Percentiles rank a stretch among this genome's conserved stretches.
These are phyloP conservation scores for Ogataea corticis DNA, from an alignment of 805 yeast genomes.

Conservation along the genomic window DNA sequence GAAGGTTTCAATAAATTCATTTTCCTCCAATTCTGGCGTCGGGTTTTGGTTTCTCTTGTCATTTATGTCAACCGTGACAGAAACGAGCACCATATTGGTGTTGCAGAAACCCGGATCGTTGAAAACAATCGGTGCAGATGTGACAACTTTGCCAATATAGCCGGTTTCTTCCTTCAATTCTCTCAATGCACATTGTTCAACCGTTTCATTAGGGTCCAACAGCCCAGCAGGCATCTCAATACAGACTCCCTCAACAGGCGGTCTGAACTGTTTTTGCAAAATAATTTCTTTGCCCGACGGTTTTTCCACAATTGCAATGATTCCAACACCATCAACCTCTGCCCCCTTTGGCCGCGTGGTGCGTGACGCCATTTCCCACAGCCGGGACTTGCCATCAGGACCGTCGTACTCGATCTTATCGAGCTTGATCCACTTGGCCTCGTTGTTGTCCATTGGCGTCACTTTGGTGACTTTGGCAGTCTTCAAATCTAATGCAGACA, in stretches of 20 bases:
- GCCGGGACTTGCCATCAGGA: slow-evolving; percentile 66
- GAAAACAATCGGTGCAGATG: slow-evolving; percentile 33
- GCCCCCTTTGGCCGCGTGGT: slow-evolving; percentile 65
- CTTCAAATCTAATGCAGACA: slow-evolving; percentile 21
- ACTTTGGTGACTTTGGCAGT: slow-evolving; percentile 31
- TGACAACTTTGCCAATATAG: slow-evolving; percentile 63
- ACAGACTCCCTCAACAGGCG: slow-evolving; percentile 86
- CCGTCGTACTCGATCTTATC: slow-evolving; percentile 69
- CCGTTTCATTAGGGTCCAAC: slow-evolving; percentile 77
- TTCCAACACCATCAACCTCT: slow-evolving; percentile 87
- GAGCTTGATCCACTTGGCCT: slow-evolving; percentile 68
- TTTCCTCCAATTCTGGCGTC: slow-evolving; percentile 75
- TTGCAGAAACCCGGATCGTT: slow-evolving; percentile 78
- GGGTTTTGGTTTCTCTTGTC: slow-evolving; percentile 71
- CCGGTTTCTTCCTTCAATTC: slow-evolving; percentile 95
- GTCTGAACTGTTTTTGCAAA: slow-evolving; percentile 87
- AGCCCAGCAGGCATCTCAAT: slow-evolving; percentile 96
- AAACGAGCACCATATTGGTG: slow-evolving; percentile 79
- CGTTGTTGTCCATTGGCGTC: slow-evolving; percentile 37
- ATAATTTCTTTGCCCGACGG: slow-evolving; percentile 46
- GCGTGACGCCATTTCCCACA: slow-evolving; percentile 91
- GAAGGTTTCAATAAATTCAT: slow-evolving; percentile 91
- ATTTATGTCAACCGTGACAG: slow-evolving; percentile 70
- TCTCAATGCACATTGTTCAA: slow-evolving; percentile 80
- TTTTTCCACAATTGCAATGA: slow-evolving; percentile 66